Percentiles rank a stretch among this genome's conserved stretches.
Evolutionary conservation across 1,284 basidiomycete species (phyloP).

Genomic region (Ceratobasidium sp.): DNA sequence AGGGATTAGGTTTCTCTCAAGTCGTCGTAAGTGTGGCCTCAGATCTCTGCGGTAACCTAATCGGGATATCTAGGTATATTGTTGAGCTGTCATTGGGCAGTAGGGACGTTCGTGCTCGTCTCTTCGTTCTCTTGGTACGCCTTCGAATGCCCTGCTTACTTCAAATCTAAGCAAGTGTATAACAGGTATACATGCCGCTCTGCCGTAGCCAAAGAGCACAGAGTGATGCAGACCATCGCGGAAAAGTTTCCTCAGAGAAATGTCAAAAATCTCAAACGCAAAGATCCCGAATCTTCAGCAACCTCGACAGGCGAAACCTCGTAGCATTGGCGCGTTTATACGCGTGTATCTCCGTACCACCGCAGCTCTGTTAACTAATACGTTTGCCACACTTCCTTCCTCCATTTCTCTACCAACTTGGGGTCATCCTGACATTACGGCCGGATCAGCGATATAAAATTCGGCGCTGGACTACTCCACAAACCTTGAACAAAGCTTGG

Average conservation of each 20-base stretch:
- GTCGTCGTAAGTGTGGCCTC: constrained; percentile 6
- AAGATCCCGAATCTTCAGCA: constrained; percentile 27
- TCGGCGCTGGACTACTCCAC: constrained; percentile 28
- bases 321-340: not conserved
- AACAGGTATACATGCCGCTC: constrained; percentile 73
- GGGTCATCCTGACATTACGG: constrained; percentile 67
- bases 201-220: constrained; percentile 67
- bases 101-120: constrained; percentile 66
- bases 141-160: constrained; percentile 2
- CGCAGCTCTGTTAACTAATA: constrained; percentile 12
- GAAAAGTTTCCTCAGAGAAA: constrained; percentile 59
- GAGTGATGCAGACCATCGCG: constrained; percentile 67
- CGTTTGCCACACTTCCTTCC: constrained; percentile 57
- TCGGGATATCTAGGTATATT: constrained; percentile 57
- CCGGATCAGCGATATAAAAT: constrained; percentile 18
- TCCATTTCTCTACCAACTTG: constrained; percentile 79
- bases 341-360: not conserved
- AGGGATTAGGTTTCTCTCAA: constrained; percentile 66
- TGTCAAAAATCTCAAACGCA: constrained; percentile 37
- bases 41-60: not conserved
- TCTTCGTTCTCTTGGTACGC: constrained; percentile 66
- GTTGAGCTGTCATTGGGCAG: constrained; percentile 66
- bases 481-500: constrained; percentile 74
- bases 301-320: not conserved
- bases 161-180: constrained; percentile 2